Conservation (phyloP, 1,284 basidiomycete genomes). For the Naganishia sp. region DNA sequence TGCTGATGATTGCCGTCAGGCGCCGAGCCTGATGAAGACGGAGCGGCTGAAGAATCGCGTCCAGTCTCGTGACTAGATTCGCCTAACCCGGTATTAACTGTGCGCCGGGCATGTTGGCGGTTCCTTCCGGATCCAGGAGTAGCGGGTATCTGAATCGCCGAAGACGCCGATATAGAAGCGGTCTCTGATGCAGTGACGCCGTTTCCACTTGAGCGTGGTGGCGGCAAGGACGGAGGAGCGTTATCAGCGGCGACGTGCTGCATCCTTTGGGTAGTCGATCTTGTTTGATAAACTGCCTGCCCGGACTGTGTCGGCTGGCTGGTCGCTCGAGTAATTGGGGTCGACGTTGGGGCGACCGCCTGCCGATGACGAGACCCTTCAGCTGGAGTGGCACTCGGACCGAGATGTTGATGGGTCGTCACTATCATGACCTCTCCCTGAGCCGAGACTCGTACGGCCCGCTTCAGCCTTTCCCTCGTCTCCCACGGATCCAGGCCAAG, state of each 20-base stretch:
- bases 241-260: slow-evolving; percentile 3
- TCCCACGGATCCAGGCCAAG: slow-evolving; percentile 23
- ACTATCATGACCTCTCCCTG: slow-evolving; percentile 25
- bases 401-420: slow-evolving; percentile 14
- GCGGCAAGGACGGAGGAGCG: not conserved
- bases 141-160: not conserved
- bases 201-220: slow-evolving; percentile 14
- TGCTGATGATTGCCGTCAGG: not conserved
- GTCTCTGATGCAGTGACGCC: not conserved
- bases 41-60: slow-evolving; percentile 11
- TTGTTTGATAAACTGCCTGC: not conserved
- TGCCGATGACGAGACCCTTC: not conserved
- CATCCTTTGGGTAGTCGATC: slow-evolving; percentile 7
- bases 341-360: not conserved
- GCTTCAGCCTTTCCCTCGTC: slow-evolving; percentile 19
- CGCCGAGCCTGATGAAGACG: slow-evolving; percentile 12
- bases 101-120: not conserved
- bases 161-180: not conserved
- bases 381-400: not conserved
- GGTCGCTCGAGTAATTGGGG: not conserved
- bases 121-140: not conserved
- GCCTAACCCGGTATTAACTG: not conserved
- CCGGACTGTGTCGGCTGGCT: not conserved
- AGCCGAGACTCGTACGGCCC: slow-evolving; percentile 16
- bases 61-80: not conserved